Evolutionary conservation across 306 rosid genomes (phyloP).

Genomic region (Betula pendula): DNA sequence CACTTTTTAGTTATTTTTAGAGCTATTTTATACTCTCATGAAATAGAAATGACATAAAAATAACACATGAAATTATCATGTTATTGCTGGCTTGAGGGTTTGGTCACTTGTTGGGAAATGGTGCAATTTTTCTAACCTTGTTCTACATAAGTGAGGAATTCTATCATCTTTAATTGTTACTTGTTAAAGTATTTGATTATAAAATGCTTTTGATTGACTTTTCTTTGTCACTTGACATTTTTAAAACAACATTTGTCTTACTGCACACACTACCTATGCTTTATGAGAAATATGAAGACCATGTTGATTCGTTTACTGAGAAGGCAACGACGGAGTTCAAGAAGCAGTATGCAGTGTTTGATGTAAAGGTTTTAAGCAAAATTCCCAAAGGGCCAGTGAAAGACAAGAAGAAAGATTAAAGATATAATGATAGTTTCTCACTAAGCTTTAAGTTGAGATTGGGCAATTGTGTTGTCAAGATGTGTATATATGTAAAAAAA

Average conservation of each 20-base stretch:
- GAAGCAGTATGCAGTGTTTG: constrained; percentile 53
- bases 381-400: constrained; percentile 53
- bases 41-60: too few species aligned
- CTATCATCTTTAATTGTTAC: neutral
- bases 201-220: neutral
- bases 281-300: constrained; percentile 52
- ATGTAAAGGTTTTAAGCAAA: constrained; percentile 57
- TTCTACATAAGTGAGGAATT: constrained; percentile 61
- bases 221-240: neutral
- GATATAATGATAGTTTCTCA: constrained; percentile 4
- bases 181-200: neutral
- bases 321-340: constrained; percentile 44
- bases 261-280: constrained; percentile 46
- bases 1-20: too few species aligned
- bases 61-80: too few species aligned
- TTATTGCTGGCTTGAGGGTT: constrained; percentile 59
- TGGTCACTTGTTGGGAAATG: constrained; percentile 65
- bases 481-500: too few species aligned
- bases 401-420: constrained; percentile 53
- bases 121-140: constrained; percentile 71
- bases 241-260: constrained; percentile 42
- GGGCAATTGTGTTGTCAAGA: constrained; percentile 3
- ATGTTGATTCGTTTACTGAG: constrained; percentile 47
- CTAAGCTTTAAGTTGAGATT: constrained; percentile 6
- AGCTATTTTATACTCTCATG: too few species aligned